Base-by-base conservation (phyloP, 768 basidiomycete genomes). In the Tephrocybe sp. region DNA sequence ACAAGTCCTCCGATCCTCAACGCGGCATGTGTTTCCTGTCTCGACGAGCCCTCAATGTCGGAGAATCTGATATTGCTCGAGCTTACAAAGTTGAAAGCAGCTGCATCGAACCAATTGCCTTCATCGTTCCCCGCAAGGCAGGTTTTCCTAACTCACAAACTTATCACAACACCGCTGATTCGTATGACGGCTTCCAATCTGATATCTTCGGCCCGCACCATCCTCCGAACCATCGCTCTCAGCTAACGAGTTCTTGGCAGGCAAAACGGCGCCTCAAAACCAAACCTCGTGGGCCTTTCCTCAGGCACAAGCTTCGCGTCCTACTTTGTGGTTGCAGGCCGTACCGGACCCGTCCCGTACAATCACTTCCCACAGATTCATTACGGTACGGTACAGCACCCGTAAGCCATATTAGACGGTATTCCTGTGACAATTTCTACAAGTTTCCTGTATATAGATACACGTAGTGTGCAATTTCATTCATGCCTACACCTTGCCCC, bases 21-120 rank as follows among this genome's bases (percentile, higher is more conserved):
- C 90, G 95, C 45, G 97, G 97, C 11, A 90, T 98, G 84, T 92
- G 89, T 66, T 94, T 98, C 85, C 79, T 97, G 39, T 96, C 97
- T 11, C 83, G 95, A 32, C 89, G 94, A 42, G 86, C 90, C 0
- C 80, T 98, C 61, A 92, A 81, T 64, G 87, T 97, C 19, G 72
- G 79, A 33, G 92, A 98, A 46, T 96, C 93, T 67, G 97, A 98
- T 67, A 97, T 98, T 58, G 95, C 92, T 1, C 79, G 93, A 23
- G 92, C 89, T 1, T 98, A 91, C 80, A 99, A 98, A 69, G 79
- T 96, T 17, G 75, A 82, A 12, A 83, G 79, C 2, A 70, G 69
- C 17, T 74, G 75, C 31, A 80, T 99, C 51, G 95, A 98, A 65
- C 91, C 96, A 14, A 88, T 99, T 60, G 85, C 85, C 0, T 99